Evolutionary conservation across 2,329 filamentous ascomycete genomes (phyloP), one percentile per base, ranked within the genome.

Genomic region (Didymella pomorum): DNA sequence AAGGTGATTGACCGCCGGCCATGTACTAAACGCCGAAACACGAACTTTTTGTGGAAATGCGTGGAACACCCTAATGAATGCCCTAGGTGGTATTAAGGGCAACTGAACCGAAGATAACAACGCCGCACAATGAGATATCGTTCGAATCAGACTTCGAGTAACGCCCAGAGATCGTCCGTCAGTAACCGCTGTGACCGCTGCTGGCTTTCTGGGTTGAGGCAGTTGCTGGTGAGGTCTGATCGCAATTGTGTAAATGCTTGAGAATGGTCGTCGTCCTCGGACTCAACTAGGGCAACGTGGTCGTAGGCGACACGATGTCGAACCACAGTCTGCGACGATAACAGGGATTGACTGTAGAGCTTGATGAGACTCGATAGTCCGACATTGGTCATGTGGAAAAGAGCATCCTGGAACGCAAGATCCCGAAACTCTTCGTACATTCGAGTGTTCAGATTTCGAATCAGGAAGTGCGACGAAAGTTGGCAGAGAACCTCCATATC

Each of bases 371-470:
- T 84, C 58, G 81, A 82, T 71, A 90, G 79, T 47, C 89, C 89
- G 63, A 79, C 79, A 58, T 80, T 79, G 59, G 81, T 81, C 69
- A 79, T 78, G 68, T 80, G 80, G 62, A 82, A 75, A 56, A 77
- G 74, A 54, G 83, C 80, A 76, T 93, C 90, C 71, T 88, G 86
- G 61, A 88, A 78, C 54, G 90, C 89, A 73, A 85, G 82, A 68
- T 81, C 79, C 63, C 86, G 86, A 79, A 93, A 92, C 74, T 93
- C 89, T 71, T 86, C 81, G 79, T 93, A 93, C 86, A 93, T 90
- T 71, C 81, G 81, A 58, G 83, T 81, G 75, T 93, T 90, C 83
- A 93, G 92, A 77, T 90, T 88, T 69, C 86, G 83, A 62, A 87
- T 83, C 63, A 93, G 82, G 71, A 90, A 91, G 73, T 89, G 85